Evolutionary conservation across 345 rosid species (phyloP).

Genomic region (Punica granatum): DNA sequence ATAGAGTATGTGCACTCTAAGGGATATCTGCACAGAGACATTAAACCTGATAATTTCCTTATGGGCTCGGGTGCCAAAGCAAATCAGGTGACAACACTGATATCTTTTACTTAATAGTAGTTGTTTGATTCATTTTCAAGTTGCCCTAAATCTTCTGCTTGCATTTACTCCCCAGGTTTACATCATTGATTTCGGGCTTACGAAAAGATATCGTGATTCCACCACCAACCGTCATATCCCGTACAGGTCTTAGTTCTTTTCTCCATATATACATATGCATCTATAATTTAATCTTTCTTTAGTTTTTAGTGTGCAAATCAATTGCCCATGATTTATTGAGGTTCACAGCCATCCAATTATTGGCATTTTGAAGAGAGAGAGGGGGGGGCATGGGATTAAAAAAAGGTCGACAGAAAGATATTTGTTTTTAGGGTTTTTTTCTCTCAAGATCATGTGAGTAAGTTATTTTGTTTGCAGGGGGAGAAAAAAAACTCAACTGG

Average conservation of each 20-base stretch:
- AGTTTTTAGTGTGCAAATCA: too few species aligned
- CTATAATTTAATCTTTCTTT: too few species aligned
- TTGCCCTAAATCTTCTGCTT: background rate
- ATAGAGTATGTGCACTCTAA: constrained; percentile 79
- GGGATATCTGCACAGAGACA: constrained; percentile 86
- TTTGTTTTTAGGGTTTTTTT: too few species aligned
- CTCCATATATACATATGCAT: background rate
- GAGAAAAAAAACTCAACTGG: constrained; percentile 55
- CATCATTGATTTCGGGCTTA: constrained; percentile 76
- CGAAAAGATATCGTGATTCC: constrained; percentile 75
- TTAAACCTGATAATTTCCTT: constrained; percentile 80
- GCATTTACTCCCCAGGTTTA: constrained; percentile 53
- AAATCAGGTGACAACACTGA: constrained; percentile 92
- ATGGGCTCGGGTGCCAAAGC: constrained; percentile 92
- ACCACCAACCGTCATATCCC: constrained; percentile 84
- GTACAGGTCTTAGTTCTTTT: constrained; percentile 28
- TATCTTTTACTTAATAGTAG: background rate
- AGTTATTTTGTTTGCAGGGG: constrained; percentile 25
- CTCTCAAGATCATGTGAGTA: background rate
- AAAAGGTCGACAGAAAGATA: too few species aligned
- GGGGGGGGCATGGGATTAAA: too few species aligned
- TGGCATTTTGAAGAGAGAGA: too few species aligned
- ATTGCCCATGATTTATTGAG: too few species aligned
- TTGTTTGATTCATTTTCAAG: background rate
- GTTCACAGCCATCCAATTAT: too few species aligned